These are phyloP conservation scores for Hemileia vastatrix DNA, from an alignment of 1,284 basidiomycete genomes.

Conservation along the genomic window DNA sequence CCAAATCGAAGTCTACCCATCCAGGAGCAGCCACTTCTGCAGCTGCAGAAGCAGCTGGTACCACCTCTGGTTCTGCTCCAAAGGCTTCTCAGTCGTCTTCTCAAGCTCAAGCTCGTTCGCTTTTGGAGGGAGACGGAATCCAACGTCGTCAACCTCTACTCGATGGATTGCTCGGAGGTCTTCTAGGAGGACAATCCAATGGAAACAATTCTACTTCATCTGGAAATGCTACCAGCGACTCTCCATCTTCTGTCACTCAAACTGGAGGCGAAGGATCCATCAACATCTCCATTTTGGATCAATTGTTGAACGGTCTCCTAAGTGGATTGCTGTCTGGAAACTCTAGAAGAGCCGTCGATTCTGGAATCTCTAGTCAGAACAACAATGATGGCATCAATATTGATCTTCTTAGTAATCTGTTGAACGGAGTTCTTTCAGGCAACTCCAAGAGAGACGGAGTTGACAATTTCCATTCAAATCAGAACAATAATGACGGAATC, in stretches of 20 bases:
- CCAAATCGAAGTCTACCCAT: neutral
- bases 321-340: neutral
- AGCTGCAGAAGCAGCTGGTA: too few relatives aligned
- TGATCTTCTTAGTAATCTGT: neutral
- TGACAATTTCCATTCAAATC: too few relatives aligned
- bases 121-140: neutral
- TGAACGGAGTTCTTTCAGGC: slow-evolving; percentile 4
- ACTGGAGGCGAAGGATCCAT: neutral
- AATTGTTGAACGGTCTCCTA: neutral
- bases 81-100: neutral
- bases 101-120: neutral
- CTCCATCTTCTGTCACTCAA: neutral
- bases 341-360: neutral
- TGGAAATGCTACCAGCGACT: neutral
- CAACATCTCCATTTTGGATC: neutral
- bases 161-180: neutral
- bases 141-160: neutral
- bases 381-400: too few relatives aligned
- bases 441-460: slow-evolving; percentile 23
- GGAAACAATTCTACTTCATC: neutral
- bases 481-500: too few relatives aligned
- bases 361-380: neutral
- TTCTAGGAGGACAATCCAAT: neutral
- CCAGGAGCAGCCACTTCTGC: neutral
- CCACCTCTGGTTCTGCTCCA: too few relatives aligned